These are phyloP conservation scores for Aspergillus egyptiacus DNA, from an alignment of 495 filamentous ascomycete species.

Conservation along the genomic window DNA sequence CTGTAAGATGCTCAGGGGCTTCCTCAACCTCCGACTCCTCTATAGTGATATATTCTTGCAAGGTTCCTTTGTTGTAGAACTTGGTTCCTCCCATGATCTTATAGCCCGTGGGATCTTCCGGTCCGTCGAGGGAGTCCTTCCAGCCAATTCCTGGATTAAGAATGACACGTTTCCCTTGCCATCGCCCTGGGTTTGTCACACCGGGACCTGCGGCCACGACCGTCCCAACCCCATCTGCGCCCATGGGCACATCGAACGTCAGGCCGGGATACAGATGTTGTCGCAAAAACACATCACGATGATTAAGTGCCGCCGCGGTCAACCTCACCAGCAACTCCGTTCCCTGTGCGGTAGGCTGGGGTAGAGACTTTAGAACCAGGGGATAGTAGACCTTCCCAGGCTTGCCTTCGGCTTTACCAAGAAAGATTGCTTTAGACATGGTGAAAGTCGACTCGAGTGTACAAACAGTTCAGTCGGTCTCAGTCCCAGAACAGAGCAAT, in stretches of 20 bases:
- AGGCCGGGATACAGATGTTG: slow-evolving; percentile 83
- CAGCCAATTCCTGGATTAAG: slow-evolving; percentile 71
- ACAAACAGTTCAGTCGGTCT: background rate
- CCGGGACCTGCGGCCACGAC: slow-evolving; percentile 58
- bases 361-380: slow-evolving; percentile 54
- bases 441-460: slow-evolving; percentile 6
- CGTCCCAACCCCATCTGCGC: slow-evolving; percentile 71
- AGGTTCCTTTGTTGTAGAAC: slow-evolving; percentile 56
- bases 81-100: slow-evolving; percentile 68
- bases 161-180: slow-evolving; percentile 64
- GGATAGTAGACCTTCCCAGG: slow-evolving; percentile 73
- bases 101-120: slow-evolving; percentile 58
- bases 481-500: background rate
- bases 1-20: slow-evolving; percentile 62
- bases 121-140: slow-evolving; percentile 61
- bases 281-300: slow-evolving; percentile 87
- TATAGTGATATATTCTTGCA: slow-evolving; percentile 65
- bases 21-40: slow-evolving; percentile 65
- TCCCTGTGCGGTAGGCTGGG: slow-evolving; percentile 54
- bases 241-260: slow-evolving; percentile 66
- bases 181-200: slow-evolving; percentile 40
- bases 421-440: slow-evolving; percentile 52
- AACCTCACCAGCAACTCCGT: slow-evolving; percentile 64
- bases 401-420: slow-evolving; percentile 48
- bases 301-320: slow-evolving; percentile 76